Evolutionary conservation across 768 basidiomycete species (phyloP).

Genomic region (Sarcomyxa edulis): DNA sequence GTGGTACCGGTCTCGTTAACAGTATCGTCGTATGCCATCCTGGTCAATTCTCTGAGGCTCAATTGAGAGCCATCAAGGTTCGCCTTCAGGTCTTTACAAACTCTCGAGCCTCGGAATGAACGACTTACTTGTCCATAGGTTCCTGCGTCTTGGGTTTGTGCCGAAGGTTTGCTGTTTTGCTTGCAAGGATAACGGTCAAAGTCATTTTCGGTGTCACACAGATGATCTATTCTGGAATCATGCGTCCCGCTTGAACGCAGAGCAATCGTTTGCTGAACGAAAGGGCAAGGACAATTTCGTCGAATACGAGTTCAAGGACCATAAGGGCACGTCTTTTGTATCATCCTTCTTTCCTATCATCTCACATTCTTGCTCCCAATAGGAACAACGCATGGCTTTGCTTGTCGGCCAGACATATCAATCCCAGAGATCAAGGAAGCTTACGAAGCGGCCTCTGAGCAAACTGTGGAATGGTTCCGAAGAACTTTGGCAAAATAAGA

Average conservation of each 20-base stretch:
- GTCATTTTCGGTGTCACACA: too few species aligned
- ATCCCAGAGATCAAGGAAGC: too few species aligned
- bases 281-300: constrained; percentile 30
- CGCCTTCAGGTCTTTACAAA: too few species aligned
- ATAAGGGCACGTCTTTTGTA: constrained; percentile 37
- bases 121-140: constrained; percentile 11
- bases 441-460: too few species aligned
- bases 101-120: too few species aligned
- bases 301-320: constrained; percentile 40
- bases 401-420: too few species aligned
- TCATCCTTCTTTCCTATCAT: too few species aligned
- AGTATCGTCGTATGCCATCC: constrained; percentile 41
- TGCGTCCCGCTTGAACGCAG: constrained; percentile 23
- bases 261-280: constrained; percentile 30
- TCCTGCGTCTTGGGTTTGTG: constrained; percentile 15
- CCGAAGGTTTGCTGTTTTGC: constrained; percentile 10
- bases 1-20: constrained; percentile 27
- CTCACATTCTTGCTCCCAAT: too few species aligned
- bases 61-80: constrained; percentile 31
- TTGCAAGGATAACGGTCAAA: too few species aligned
- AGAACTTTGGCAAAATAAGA: too few species aligned
- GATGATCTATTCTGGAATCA: constrained; percentile 33
- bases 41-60: constrained; percentile 23
- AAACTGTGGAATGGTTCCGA: too few species aligned
- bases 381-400: too few species aligned